Percentiles rank a stretch among this genome's conserved stretches.
These are phyloP conservation scores for Ceratocystis lukuohia DNA, from an alignment of 2,329 filamentous ascomycete genomes.

Conservation along the genomic window DNA sequence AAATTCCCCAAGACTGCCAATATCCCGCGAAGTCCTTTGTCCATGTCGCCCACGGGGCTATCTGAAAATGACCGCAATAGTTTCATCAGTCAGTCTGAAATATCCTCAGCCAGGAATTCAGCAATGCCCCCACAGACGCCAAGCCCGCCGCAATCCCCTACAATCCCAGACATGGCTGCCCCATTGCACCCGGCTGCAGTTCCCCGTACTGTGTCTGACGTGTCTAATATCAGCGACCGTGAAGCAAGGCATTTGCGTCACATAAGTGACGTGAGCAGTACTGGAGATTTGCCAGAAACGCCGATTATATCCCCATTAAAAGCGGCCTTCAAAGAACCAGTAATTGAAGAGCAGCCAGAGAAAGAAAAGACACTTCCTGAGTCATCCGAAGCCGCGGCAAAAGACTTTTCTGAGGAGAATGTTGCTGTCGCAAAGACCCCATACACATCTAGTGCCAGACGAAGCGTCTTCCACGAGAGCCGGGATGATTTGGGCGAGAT, in stretches of 20 bases:
- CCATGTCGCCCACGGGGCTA: conserved; percentile 1
- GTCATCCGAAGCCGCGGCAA: neutral
- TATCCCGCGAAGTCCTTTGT: neutral
- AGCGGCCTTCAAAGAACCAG: neutral
- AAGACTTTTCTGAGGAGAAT: neutral
- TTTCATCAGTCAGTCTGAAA: conserved; percentile 4
- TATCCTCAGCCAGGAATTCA: neutral
- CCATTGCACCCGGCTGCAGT: neutral
- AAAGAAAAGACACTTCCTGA: neutral
- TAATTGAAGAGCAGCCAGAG: conserved; percentile 8
- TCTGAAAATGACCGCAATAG: neutral
- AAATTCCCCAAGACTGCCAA: neutral
- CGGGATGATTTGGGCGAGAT: conserved; percentile 26
- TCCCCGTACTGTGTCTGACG: conserved; percentile 27
- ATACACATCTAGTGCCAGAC: conserved; percentile 22
- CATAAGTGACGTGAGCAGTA: conserved; percentile 30
- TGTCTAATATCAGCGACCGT: conserved; percentile 32
- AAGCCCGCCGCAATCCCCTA: conserved; percentile 8
- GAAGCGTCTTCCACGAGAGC: conserved; percentile 28
- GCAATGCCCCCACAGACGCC: conserved; percentile 3
- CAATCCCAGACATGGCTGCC: neutral
- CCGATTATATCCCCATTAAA: neutral
- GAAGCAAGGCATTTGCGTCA: conserved; percentile 31
- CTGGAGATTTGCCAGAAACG: neutral
- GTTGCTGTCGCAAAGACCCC: neutral